Base-by-base conservation (phyloP, 495 filamentous ascomycete species). In the Lasiosphaeria hispida region DNA sequence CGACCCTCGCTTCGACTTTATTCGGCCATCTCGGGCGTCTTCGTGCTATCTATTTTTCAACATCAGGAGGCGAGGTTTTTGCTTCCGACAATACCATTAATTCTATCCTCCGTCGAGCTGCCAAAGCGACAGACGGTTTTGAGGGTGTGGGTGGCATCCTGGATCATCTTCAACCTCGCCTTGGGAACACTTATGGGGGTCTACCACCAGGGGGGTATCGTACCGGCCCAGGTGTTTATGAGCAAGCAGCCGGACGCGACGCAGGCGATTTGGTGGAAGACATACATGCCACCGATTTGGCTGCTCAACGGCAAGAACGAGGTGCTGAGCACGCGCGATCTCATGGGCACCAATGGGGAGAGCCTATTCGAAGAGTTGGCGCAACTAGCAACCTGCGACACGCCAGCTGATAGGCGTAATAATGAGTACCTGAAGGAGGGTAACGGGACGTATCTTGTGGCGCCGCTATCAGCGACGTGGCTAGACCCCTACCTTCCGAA, bases 51-150 rank as follows among this genome's bases (percentile, higher is more conserved):
- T 40, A 70, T 89, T 35, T 90, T 96, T 59, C 87, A 88, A 33
- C 94, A 98, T 73, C 95, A 97, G 74, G 94, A 98, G 77, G 88
- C 95, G 13, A 86, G 95, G 45, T 98, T 98, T 74, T 77, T 98
- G 10, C 80, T 97, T 10, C 95, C 94, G 10, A 84, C 85, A 19
- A 80, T 97, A 9, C 95, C 94, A 0, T 81, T 98, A n/a, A 75
- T 97, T 18, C 81, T 98, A 10, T 89, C 90, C 23, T 94, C 89
- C 38, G 71, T 96, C 52, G 82, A 84, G 14, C 75, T 96, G 43
- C 90, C 87, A 7, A 81, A 74, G 53, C 83, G 80, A 6, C 75
- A 78, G 35, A 69, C 59, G 47, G 61, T 72, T 55, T 41, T 74
- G 54, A 78, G 77, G 15, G 47, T 83, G 7, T 94, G 90, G 80